phyloP scores from a whole-genome alignment of 805 yeast genomes.

The Suhomyces prunicola region DNA sequence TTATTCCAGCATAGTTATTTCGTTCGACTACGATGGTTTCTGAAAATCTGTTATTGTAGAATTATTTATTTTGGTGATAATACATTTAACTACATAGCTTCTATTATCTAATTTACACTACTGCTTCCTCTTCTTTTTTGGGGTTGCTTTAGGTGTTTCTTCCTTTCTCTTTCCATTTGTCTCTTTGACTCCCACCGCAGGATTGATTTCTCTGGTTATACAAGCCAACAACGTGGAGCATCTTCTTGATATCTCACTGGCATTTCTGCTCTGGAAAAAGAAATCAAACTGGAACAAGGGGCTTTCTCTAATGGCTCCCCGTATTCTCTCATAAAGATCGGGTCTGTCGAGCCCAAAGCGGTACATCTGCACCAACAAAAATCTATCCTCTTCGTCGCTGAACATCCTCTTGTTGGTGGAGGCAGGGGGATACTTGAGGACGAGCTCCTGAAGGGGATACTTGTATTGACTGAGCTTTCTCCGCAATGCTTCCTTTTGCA shows the following conservation, averaged over 20 bases:
- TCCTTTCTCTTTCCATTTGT: slow-evolving; percentile 7
- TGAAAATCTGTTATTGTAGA: too few relatives aligned
- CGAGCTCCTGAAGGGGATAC: slow-evolving; percentile 78
- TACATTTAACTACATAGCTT: too few relatives aligned
- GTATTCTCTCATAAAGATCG: slow-evolving; percentile 73
- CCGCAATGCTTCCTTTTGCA: slow-evolving; percentile 77
- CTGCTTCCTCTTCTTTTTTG: slow-evolving; percentile 3
- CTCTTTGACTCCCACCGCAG: slow-evolving; percentile 3
- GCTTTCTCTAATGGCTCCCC: slow-evolving; percentile 68
- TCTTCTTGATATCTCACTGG: slow-evolving; percentile 76
- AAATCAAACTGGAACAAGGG: slow-evolving; percentile 85
- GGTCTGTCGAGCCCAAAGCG: slow-evolving; percentile 76
- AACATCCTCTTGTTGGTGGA: slow-evolving; percentile 60
- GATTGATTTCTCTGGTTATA: slow-evolving; percentile 58
- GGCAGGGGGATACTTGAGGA: slow-evolving; percentile 68
- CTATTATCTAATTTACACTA: not conserved
- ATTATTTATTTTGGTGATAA: too few relatives aligned
- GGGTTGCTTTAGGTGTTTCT: slow-evolving; percentile 5
- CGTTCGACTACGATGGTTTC: too few relatives aligned
- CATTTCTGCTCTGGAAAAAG: slow-evolving; percentile 76
- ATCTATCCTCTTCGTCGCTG: slow-evolving; percentile 89
- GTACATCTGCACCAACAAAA: slow-evolving; percentile 74
- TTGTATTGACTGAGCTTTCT: slow-evolving; percentile 66
- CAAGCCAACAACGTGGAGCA: slow-evolving; percentile 75
- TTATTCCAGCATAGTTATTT: too few relatives aligned